Percentiles rank a stretch among this genome's conserved stretches.
phyloP scores from a whole-genome alignment of 2,329 filamentous ascomycete species.

The Aspergillus latus region DNA sequence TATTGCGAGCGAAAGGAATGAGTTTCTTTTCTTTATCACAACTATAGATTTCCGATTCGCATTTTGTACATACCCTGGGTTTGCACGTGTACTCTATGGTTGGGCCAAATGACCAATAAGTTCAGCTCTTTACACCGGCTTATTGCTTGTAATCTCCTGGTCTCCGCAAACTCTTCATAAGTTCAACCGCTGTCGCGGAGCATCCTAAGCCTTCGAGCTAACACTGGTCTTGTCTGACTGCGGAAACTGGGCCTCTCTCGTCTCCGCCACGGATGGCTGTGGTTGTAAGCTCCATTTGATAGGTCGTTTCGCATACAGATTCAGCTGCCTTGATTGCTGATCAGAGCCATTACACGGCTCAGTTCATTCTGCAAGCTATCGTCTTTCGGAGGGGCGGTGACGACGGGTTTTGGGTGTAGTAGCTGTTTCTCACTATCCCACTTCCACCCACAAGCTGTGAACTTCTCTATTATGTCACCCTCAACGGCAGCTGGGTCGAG shows the following conservation, averaged over 20 bases:
- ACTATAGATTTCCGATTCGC: conserved; percentile 43
- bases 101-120: conserved; percentile 40
- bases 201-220: conserved; percentile 8
- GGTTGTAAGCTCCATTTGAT: background rate
- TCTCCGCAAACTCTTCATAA: conserved; percentile 1
- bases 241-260: background rate
- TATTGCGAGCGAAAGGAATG: conserved; percentile 45
- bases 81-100: conserved; percentile 42
- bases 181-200: conserved; percentile 10
- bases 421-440: conserved; percentile 38
- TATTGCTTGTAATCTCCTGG: conserved; percentile 20
- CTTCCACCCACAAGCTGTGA: conserved; percentile 39
- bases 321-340: conserved; percentile 32
- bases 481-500: conserved; percentile 31
- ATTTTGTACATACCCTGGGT: conserved; percentile 45
- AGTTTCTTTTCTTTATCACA: conserved; percentile 31
- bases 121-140: conserved; percentile 34
- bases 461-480: conserved; percentile 31
- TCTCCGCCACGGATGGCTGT: background rate
- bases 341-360: conserved; percentile 34
- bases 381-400: conserved; percentile 17
- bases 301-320: background rate
- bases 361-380: conserved; percentile 28
- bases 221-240: background rate
- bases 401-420: conserved; percentile 35